Evolutionary conservation across 345 rosid genomes (phyloP).

Genomic region (Populus nigra): DNA sequence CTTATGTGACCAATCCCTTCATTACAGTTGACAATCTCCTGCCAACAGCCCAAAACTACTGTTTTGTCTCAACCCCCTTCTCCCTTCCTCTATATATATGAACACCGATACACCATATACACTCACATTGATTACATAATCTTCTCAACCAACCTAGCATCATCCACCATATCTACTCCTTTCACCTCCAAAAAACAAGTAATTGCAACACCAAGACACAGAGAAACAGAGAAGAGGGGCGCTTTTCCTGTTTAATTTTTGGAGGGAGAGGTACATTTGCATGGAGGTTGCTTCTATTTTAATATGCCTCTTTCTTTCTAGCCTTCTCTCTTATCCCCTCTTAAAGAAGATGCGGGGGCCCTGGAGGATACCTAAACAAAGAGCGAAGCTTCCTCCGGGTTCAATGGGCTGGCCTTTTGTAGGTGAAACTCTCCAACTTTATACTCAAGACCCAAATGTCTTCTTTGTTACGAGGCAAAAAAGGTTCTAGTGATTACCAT

Average conservation of each 20-base stretch:
- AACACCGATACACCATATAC: slow-evolving; percentile 4
- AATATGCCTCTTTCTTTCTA: slow-evolving; percentile 34
- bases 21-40: neutral
- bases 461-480: slow-evolving; percentile 43
- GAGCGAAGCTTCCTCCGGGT: slow-evolving; percentile 52
- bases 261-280: slow-evolving; percentile 1
- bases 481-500: slow-evolving; percentile 25
- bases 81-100: slow-evolving; percentile 41
- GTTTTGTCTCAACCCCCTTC: slow-evolving; percentile 7
- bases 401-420: slow-evolving; percentile 61
- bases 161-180: neutral
- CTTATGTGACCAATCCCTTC: neutral
- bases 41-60: neutral
- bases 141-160: neutral
- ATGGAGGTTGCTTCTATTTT: slow-evolving; percentile 42
- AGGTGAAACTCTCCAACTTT: slow-evolving; percentile 53
- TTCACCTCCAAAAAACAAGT: neutral
- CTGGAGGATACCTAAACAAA: neutral
- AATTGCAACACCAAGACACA: neutral
- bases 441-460: slow-evolving; percentile 50
- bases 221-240: neutral
- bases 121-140: neutral
- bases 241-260: neutral
- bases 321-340: slow-evolving; percentile 34
- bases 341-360: slow-evolving; percentile 3